Evolutionary conservation across 768 basidiomycete species (phyloP).

Genomic region (Pulveroboletus ravenelii): DNA sequence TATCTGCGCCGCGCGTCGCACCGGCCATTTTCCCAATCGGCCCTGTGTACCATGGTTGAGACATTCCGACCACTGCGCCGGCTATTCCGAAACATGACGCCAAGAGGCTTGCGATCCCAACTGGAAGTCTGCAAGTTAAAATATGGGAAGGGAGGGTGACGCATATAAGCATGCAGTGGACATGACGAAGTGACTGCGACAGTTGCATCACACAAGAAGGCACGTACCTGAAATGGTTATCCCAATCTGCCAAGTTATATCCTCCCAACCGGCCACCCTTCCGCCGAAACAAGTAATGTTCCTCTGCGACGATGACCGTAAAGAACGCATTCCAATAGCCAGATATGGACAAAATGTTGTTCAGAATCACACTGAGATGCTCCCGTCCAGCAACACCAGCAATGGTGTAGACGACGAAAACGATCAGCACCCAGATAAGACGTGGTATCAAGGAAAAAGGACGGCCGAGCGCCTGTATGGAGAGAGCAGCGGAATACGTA

Average conservation of each 20-base stretch:
- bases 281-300: constrained; percentile 44
- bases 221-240: constrained; percentile 34
- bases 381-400: constrained; percentile 40
- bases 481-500: constrained; percentile 45
- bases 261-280: constrained; percentile 39
- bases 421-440: constrained; percentile 41
- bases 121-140: constrained; percentile 34
- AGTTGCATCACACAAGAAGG: background rate
- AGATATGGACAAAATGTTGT: constrained; percentile 41
- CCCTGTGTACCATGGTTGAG: constrained; percentile 49
- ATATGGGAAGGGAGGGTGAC: background rate
- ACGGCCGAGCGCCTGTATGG: constrained; percentile 41
- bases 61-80: constrained; percentile 51
- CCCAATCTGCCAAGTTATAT: constrained; percentile 48
- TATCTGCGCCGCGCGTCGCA: constrained; percentile 41
- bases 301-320: constrained; percentile 41
- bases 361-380: constrained; percentile 40
- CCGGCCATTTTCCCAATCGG: constrained; percentile 43
- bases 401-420: constrained; percentile 36
- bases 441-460: constrained; percentile 41
- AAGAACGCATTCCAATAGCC: constrained; percentile 47
- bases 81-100: constrained; percentile 45
- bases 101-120: constrained; percentile 44
- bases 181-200: background rate
- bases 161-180: background rate